Conservation (phyloP, 2,329 filamentous ascomycete species). For the Cryphonectria parasitica region DNA sequence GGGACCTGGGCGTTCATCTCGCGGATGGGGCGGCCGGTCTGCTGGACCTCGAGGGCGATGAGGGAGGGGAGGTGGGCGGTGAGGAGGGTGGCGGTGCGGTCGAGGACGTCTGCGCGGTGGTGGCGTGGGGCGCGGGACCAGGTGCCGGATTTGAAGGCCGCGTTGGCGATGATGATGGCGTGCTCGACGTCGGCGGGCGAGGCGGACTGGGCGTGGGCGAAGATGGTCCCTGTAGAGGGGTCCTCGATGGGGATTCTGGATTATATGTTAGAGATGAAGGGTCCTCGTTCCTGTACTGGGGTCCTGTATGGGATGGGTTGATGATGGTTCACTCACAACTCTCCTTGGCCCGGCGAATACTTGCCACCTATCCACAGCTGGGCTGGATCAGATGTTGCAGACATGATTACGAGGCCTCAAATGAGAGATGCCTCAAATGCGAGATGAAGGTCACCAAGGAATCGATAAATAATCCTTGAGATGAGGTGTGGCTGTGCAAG, state of each 20-base stretch:
- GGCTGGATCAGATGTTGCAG: background rate
- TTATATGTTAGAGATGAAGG: background rate
- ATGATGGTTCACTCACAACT: conserved; percentile 29
- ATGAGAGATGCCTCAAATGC: background rate
- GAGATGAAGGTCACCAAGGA: background rate
- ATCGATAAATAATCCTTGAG: background rate
- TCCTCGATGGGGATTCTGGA: conserved; percentile 36
- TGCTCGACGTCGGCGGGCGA: conserved; percentile 49
- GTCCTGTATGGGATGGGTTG: too few relatives aligned
- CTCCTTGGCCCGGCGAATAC: conserved; percentile 28
- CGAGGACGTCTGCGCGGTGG: conserved; percentile 63
- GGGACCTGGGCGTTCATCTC: conserved; percentile 74
- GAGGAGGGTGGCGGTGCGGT: conserved; percentile 61
- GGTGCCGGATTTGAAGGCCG: conserved; percentile 51
- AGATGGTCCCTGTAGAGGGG: conserved; percentile 35
- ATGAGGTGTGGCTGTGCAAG: too few relatives aligned
- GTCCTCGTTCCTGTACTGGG: background rate
- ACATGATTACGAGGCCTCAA: background rate
- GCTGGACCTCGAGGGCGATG: conserved; percentile 65
- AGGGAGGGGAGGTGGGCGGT: conserved; percentile 56
- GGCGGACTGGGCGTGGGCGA: conserved; percentile 47
- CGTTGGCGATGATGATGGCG: conserved; percentile 47
- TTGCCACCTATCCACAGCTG: conserved; percentile 32
- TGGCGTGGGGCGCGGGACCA: conserved; percentile 64
- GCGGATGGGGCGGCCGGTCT: conserved; percentile 69